Evolutionary conservation across 345 rosid genomes (phyloP), one percentile per base, ranked within the genome.

Genomic region (Salix purpurea): DNA sequence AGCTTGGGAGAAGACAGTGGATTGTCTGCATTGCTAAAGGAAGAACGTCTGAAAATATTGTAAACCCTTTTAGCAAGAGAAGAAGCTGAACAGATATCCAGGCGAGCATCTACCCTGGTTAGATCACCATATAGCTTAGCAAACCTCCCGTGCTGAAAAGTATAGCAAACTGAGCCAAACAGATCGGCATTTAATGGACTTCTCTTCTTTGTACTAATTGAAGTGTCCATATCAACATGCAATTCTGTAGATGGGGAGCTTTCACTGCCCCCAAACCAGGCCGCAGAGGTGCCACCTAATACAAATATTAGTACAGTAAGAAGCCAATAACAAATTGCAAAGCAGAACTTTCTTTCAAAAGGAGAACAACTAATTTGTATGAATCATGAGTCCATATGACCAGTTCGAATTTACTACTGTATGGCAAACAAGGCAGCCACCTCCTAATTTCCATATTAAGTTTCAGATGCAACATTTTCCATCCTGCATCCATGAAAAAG

Each of bases 151-250:
- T 75, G 93, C 42, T 94, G 98, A 65, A 82, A 83, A 12, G 93
- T 89, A 79, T 69, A 91, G 86, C 97, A 89, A 68, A 84, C 77
- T n/a, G 98, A 91, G 76, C 97, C 91, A 85, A 92, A 92, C 40
- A 87, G 52, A 71, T 94, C 96, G 13, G 84, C 89, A 56, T 62
- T 84, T 48, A 91, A 68, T 36, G 85, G 98, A 79, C 91, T 86
- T 74, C 93, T 84, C 78, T 81, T 87, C 70, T 71, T 79, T 44
- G 70, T 42, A 39, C 65, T 75, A 21, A 65, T 5, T 62, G 85
- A 75, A 11, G 66, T 37, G 67, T 65, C 72, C 24, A 39, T 78
- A 60, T 76, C 75, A 42, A 71, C 77, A 52, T 73, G 70, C 28
- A 80, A 78, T 76, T 65, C 80, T 24, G 37, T 48, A n/a, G 78